Conservation (phyloP, 352 stramenopile species). For the Phytophthora ohioensis region DNA sequence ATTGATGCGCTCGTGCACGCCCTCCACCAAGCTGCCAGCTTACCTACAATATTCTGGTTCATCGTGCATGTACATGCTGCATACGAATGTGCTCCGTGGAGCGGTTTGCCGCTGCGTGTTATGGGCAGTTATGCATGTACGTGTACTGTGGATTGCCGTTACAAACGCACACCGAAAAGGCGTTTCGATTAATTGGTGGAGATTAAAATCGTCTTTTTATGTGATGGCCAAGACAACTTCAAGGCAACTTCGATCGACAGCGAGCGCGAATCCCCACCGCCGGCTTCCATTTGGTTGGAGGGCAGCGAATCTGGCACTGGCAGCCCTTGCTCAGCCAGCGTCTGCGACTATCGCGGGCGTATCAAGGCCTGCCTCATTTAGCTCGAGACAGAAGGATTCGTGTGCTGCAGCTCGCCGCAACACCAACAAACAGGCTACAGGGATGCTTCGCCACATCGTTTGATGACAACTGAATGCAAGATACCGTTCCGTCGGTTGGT, state of each 20-base stretch:
- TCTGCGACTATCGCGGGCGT: neutral
- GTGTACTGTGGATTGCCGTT: no score
- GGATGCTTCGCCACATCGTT: neutral
- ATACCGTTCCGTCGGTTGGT: neutral
- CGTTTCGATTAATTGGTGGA: neutral
- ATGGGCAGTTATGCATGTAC: neutral
- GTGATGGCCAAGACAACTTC: neutral
- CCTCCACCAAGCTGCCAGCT: no score
- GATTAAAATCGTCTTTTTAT: constrained; percentile 3
- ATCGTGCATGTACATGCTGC: no score
- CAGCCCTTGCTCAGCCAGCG: neutral
- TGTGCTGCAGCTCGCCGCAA: neutral
- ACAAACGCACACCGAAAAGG: neutral
- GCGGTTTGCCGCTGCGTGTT: neutral
- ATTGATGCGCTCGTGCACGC: neutral
- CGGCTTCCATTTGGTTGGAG: neutral
- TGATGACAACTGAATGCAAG: constrained; percentile 1
- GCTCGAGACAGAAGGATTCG: neutral
- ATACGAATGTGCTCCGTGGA: neutral
- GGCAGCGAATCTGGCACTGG: neutral
- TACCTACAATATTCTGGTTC: no score
- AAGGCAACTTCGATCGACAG: neutral
- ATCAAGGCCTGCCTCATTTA: neutral
- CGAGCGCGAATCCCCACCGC: neutral
- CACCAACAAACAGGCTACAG: neutral